These are phyloP conservation scores for Eudorina sp. DNA, from an alignment of 139 green algal species.

Conservation along the genomic window DNA sequence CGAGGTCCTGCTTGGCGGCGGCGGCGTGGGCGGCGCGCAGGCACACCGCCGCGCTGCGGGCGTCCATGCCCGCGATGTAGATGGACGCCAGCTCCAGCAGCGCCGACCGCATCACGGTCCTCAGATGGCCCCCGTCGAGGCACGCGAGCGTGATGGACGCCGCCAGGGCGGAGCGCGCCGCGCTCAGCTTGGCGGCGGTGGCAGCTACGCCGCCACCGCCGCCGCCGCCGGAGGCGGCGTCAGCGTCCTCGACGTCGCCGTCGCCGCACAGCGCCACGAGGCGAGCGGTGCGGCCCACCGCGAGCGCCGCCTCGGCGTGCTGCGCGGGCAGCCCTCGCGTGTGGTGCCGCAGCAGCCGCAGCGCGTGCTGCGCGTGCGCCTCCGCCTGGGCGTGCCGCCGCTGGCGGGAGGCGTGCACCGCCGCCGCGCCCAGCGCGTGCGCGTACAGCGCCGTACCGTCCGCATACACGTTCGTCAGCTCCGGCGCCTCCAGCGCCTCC, in stretches of 20 bases:
- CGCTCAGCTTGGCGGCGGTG: conserved; percentile 30
- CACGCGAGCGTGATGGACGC: conserved; percentile 24
- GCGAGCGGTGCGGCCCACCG: conserved; percentile 45
- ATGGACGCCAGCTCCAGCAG: conserved; percentile 61
- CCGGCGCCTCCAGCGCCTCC: conserved; percentile 45
- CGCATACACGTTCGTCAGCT: conserved; percentile 64
- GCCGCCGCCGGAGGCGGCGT: neutral
- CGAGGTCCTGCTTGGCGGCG: conserved; percentile 41
- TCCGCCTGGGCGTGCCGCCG: conserved; percentile 23
- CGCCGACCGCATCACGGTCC: conserved; percentile 37
- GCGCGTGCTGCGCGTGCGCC: neutral
- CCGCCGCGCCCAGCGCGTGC: conserved; percentile 2
- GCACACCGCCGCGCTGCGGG: conserved; percentile 27
- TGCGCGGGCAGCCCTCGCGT: conserved; percentile 52
- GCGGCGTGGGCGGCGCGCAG: conserved; percentile 47
- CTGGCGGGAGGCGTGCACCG: neutral
- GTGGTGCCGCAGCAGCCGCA: conserved; percentile 52
- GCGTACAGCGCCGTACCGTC: conserved; percentile 51
- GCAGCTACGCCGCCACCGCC: neutral
- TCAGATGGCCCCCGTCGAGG: conserved; percentile 52
- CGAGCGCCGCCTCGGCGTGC: conserved; percentile 46
- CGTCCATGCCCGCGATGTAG: conserved; percentile 20
- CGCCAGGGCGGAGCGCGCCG: conserved; percentile 7
- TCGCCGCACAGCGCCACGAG: conserved; percentile 32
- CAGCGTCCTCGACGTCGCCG: neutral